Evolutionary conservation across 345 rosid genomes (phyloP).

Genomic region (Cardiospermum halicacabum): DNA sequence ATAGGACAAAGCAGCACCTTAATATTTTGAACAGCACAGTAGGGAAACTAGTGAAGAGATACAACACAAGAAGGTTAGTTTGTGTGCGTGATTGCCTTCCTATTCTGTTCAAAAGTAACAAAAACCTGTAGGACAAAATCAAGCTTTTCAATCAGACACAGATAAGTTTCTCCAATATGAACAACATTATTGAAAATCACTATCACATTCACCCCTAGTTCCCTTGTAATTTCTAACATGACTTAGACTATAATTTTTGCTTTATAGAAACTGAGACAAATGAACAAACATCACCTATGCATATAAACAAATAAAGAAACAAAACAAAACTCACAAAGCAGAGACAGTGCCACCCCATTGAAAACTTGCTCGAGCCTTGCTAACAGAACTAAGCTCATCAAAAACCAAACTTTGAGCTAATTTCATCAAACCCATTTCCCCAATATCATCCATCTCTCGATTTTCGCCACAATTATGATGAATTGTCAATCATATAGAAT

Average conservation of each 20-base stretch:
- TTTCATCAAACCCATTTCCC: constrained; percentile 7
- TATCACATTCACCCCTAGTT: not conserved
- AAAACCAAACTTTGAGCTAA: constrained; percentile 5
- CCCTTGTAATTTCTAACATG: not conserved
- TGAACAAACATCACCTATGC: not conserved
- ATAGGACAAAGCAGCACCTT: constrained; percentile 26
- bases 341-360: constrained; percentile 43
- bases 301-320: not conserved
- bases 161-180: too few relatives aligned
- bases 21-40: constrained; percentile 34
- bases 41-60: constrained; percentile 39
- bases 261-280: not conserved
- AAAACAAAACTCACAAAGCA: constrained; percentile 31
- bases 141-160: not conserved
- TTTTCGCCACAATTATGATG: not conserved
- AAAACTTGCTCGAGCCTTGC: constrained; percentile 17
- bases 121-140: constrained; percentile 24
- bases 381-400: constrained; percentile 16
- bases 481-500: not conserved
- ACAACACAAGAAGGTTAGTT: constrained; percentile 37
- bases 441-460: not conserved
- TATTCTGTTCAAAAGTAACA: constrained; percentile 38
- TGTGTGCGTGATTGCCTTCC: constrained; percentile 33
- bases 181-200: not conserved
- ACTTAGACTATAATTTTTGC: not conserved